Evolutionary conservation across 805 yeast species (phyloP), one percentile per base, ranked within the genome.

Genomic region (Wickerhamiella cacticola): DNA sequence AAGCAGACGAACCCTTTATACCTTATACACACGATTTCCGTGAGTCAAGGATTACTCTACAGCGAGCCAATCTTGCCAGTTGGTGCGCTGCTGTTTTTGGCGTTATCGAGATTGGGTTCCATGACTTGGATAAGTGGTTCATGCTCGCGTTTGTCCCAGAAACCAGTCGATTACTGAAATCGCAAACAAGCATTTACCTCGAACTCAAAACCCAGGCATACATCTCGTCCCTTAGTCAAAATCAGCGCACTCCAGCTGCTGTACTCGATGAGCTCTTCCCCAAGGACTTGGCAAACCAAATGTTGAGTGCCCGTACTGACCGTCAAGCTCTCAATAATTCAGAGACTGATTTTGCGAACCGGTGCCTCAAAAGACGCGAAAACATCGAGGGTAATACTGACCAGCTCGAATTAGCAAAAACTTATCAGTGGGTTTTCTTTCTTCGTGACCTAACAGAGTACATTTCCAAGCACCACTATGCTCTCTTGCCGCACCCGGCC

Each of bases 141-240:
- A 66, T 89, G 48, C 88, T 82, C 51, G 83, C 87, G 1, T 88
- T 92, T 60, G 87, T 95, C 57, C 94, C 95, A 0, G 78, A 64
- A 13, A 55, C 56, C 22, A 70, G 86, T 3, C 75, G 79, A 55
- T 67, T 92, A 36, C 67, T 86, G 50, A 87, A 87, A 61, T 76
- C 82, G 8, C 96, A 85, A 56, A 87, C 92, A 0, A 77, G 76
- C 10, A 65, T 92, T 45, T 86, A 73, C 55, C 68, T 92, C 34
- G 96, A 92, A 55, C 71, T 92, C 60, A 92, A 92, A 62, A 92
- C 98, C 0, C 98, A 92, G 63, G 95, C 96, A 0, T 92, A 78
- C 59, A 87, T 92, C 18, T 80, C 96, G 1, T 95, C 94, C 0
- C 63, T 88, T 51, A 84, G 81, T 10, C 63, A 62, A 41, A 72